These are phyloP conservation scores for Termitomyces sp. DNA, from an alignment of 768 basidiomycete species.

Conservation along the genomic window DNA sequence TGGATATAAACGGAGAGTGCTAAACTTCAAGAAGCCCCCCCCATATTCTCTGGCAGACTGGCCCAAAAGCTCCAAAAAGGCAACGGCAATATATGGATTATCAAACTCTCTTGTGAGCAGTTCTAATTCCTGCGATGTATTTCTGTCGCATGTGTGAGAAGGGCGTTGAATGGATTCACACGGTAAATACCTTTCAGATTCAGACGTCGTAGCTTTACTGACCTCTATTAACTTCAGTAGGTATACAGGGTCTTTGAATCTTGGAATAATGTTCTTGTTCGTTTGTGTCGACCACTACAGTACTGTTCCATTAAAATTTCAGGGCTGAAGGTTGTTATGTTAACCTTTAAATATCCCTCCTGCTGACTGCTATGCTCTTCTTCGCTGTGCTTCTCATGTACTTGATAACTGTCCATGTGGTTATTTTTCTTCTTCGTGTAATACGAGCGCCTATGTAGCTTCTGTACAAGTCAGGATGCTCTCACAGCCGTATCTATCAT, in stretches of 20 bases:
- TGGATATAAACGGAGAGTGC: conserved; percentile 34
- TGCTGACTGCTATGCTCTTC: background rate
- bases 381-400: background rate
- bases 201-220: too few relatives aligned
- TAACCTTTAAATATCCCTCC: background rate
- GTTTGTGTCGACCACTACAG: background rate
- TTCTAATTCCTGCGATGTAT: conserved; percentile 56
- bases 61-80: conserved; percentile 55
- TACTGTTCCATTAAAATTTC: background rate
- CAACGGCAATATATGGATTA: conserved; percentile 49
- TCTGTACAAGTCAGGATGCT: background rate
- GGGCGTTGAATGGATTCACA: conserved; percentile 30
- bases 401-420: background rate
- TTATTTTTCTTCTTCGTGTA: background rate
- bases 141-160: conserved; percentile 48
- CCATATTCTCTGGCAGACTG: conserved; percentile 48
- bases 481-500: background rate
- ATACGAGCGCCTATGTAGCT: background rate
- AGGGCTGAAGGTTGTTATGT: background rate
- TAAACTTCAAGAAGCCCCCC: too few relatives aligned
- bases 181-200: background rate
- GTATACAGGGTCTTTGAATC: background rate
- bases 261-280: background rate
- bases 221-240: background rate
- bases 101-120: conserved; percentile 58